Conservation (phyloP, 2,329 filamentous ascomycete species). For the Alternaria brassicicola region DNA sequence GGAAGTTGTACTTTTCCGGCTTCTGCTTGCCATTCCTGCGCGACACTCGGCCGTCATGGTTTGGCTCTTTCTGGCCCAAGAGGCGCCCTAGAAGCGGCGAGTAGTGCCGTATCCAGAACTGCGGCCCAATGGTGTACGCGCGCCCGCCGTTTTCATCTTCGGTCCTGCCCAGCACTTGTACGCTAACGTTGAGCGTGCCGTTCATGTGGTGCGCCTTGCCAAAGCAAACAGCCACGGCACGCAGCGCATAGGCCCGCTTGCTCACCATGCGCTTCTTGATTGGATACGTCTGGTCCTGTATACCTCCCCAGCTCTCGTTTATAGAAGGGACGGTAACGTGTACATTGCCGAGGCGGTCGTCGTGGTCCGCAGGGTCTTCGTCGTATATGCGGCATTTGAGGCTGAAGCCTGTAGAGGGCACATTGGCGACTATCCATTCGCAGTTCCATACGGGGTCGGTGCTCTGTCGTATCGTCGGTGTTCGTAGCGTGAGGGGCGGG, state of each 20-base stretch:
- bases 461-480: constrained; percentile 73
- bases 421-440: constrained; percentile 86
- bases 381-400: constrained; percentile 89
- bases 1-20: constrained; percentile 83
- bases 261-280: constrained; percentile 85
- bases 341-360: constrained; percentile 87
- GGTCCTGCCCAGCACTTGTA: constrained; percentile 78
- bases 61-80: constrained; percentile 66
- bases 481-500: constrained; percentile 74
- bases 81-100: constrained; percentile 87
- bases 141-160: constrained; percentile 67
- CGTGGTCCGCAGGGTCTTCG: constrained; percentile 83
- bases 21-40: constrained; percentile 52
- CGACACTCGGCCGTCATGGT: constrained; percentile 43
- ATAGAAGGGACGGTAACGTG: constrained; percentile 70
- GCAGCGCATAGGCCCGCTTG: constrained; percentile 82
- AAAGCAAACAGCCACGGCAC: constrained; percentile 69
- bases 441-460: constrained; percentile 82
- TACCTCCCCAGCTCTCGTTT: constrained; percentile 69
- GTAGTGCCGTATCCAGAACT: constrained; percentile 79
- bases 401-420: constrained; percentile 79
- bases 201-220: constrained; percentile 68
- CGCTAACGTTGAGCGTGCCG: constrained; percentile 73
- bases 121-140: constrained; percentile 81
- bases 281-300: constrained; percentile 68